These are phyloP conservation scores for Tylopilus subfusipes DNA, from an alignment of 768 basidiomycete species.

Conservation along the genomic window DNA sequence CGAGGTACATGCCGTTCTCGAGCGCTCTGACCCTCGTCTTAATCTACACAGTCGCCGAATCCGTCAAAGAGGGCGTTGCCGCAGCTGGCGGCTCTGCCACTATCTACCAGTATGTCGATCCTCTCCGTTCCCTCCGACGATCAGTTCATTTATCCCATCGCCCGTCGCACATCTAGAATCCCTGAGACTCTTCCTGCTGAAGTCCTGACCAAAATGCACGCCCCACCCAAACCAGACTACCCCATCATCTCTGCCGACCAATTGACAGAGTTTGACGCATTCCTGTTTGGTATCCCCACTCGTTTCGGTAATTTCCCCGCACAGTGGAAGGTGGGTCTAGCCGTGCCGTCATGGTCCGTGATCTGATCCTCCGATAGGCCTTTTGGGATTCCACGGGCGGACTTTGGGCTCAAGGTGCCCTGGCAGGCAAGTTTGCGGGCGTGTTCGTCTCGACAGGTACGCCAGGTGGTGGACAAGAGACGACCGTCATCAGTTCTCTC, in stretches of 20 bases:
- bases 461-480: slow-evolving; percentile 75
- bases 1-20: not conserved
- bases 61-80: slow-evolving; percentile 45
- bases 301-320: slow-evolving; percentile 47
- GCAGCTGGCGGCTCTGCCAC: slow-evolving; percentile 47
- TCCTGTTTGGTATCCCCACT: slow-evolving; percentile 42
- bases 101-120: slow-evolving; percentile 59
- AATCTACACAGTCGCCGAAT: slow-evolving; percentile 75
- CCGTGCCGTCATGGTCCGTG: not conserved
- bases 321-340: slow-evolving; percentile 57
- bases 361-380: slow-evolving; percentile 36
- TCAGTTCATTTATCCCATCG: not conserved
- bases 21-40: not conserved
- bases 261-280: slow-evolving; percentile 32
- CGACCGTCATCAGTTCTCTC: slow-evolving; percentile 48
- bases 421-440: slow-evolving; percentile 74
- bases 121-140: too few relatives aligned
- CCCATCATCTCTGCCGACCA: slow-evolving; percentile 13
- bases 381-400: slow-evolving; percentile 77
- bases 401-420: slow-evolving; percentile 56
- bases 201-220: slow-evolving; percentile 63
- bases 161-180: slow-evolving; percentile 44
- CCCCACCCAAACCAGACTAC: slow-evolving; percentile 66
- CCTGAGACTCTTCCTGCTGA: slow-evolving; percentile 75
- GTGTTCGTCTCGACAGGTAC: slow-evolving; percentile 69